phyloP scores from a whole-genome alignment of 2,329 filamentous ascomycete genomes.

The Ascochyta lentis region DNA sequence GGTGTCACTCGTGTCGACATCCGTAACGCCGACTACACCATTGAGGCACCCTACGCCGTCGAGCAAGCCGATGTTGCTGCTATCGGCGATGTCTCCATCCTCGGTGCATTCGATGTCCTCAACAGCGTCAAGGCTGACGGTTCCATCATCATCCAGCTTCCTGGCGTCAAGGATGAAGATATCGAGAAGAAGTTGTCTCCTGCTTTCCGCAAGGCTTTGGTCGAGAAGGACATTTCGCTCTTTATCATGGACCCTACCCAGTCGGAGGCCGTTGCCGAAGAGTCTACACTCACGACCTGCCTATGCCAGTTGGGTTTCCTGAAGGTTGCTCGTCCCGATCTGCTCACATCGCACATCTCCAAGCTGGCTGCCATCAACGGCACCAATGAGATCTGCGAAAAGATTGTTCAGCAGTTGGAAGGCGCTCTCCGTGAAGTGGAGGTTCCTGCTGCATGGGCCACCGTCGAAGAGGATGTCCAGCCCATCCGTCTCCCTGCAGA shows the following conservation, averaged over 20 bases:
- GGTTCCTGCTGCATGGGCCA: conserved; percentile 80
- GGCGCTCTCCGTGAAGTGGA: conserved; percentile 75
- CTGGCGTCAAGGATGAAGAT: conserved; percentile 85
- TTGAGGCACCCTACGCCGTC: conserved; percentile 84
- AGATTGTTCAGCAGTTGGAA: conserved; percentile 65
- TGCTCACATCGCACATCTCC: conserved; percentile 66
- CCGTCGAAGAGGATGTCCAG: conserved; percentile 66
- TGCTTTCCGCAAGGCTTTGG: conserved; percentile 72
- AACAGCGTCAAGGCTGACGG: conserved; percentile 73
- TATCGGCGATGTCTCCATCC: conserved; percentile 78
- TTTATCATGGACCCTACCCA: conserved; percentile 76
- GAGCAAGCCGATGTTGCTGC: conserved; percentile 79
- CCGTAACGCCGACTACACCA: conserved; percentile 78
- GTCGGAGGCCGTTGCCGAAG: conserved; percentile 71
- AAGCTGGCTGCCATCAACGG: conserved; percentile 70
- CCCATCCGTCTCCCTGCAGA: conserved; percentile 64
- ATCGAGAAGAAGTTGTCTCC: conserved; percentile 83
- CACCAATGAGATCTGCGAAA: conserved; percentile 67
- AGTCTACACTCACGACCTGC: conserved; percentile 66
- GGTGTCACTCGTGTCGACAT: conserved; percentile 86
- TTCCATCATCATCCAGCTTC: conserved; percentile 76
- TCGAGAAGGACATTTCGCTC: conserved; percentile 73
- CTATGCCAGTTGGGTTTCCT: conserved; percentile 85
- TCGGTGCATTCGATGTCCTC: conserved; percentile 78
- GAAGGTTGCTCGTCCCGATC: conserved; percentile 72